Percentiles rank a stretch among this genome's conserved stretches.
These are phyloP conservation scores for Annulohypoxylon moriforme DNA, from an alignment of 495 filamentous ascomycete genomes.

Conservation along the genomic window DNA sequence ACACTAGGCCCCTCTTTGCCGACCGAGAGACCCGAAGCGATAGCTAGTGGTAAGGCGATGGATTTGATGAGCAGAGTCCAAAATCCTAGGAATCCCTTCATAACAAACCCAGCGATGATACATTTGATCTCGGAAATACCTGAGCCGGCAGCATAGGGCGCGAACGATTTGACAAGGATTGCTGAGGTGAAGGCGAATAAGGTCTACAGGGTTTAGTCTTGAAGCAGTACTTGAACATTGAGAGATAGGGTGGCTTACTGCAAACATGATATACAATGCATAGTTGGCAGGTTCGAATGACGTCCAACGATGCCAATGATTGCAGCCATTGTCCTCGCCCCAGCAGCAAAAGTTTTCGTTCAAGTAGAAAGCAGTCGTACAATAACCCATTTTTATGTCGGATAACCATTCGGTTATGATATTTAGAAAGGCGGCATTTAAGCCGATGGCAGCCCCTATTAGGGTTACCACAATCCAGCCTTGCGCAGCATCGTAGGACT, in stretches of 20 bases:
- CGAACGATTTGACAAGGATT: slow-evolving; percentile 88
- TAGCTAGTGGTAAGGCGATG: slow-evolving; percentile 88
- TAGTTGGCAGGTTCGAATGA: slow-evolving; percentile 83
- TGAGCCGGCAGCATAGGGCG: slow-evolving; percentile 95
- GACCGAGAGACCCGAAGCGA: slow-evolving; percentile 93
- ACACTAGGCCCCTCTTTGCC: slow-evolving; percentile 98
- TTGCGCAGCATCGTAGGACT: slow-evolving; percentile 95
- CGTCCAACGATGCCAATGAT: slow-evolving; percentile 92
- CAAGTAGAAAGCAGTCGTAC: slow-evolving; percentile 93
- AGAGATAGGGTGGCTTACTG: slow-evolving; percentile 63
- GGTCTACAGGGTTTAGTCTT: slow-evolving; percentile 59
- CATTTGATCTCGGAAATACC: slow-evolving; percentile 99
- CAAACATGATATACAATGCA: slow-evolving; percentile 86
- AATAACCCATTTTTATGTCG: slow-evolving; percentile 94
- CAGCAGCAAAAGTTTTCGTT: slow-evolving; percentile 99
- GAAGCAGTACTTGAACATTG: background rate
- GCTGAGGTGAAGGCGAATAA: slow-evolving; percentile 86
- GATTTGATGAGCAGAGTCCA: slow-evolving; percentile 97
- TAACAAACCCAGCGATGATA: slow-evolving; percentile 99
- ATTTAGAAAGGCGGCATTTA: slow-evolving; percentile 94
- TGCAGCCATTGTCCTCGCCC: slow-evolving; percentile 91
- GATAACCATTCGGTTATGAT: slow-evolving; percentile 97
- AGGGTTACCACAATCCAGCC: slow-evolving; percentile 98
- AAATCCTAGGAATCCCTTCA: slow-evolving; percentile 96
- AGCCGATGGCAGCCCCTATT: slow-evolving; percentile 89